Evolutionary conservation across 768 basidiomycete species (phyloP).

Genomic region (Kwoniella heveanensis): DNA sequence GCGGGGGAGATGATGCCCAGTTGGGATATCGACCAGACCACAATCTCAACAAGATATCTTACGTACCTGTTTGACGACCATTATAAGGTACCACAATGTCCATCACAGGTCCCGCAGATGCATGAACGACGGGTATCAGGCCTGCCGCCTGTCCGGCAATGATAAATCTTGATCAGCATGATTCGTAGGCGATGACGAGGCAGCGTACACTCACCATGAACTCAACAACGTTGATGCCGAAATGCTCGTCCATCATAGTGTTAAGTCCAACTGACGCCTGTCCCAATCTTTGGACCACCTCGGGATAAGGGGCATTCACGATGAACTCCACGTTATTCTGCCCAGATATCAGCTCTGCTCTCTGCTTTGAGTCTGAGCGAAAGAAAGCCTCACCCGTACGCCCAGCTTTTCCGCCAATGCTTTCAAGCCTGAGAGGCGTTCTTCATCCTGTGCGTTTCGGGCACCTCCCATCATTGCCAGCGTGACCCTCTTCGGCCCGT

Average conservation of each 20-base stretch:
- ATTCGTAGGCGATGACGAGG: too few relatives aligned
- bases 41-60: too few relatives aligned
- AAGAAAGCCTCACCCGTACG: slow-evolving; percentile 62
- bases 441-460: slow-evolving; percentile 74
- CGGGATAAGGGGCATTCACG: slow-evolving; percentile 77
- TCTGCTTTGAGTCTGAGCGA: slow-evolving; percentile 3
- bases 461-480: slow-evolving; percentile 82
- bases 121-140: slow-evolving; percentile 85
- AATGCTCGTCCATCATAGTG: slow-evolving; percentile 98
- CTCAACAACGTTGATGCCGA: slow-evolving; percentile 96
- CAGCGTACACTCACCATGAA: slow-evolving; percentile 74
- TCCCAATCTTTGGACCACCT: slow-evolving; percentile 71
- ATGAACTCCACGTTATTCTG: slow-evolving; percentile 75
- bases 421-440: slow-evolving; percentile 67
- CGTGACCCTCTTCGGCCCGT: slow-evolving; percentile 56
- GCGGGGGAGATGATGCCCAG: too few relatives aligned
- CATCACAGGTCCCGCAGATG: slow-evolving; percentile 84
- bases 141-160: slow-evolving; percentile 79
- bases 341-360: background rate
- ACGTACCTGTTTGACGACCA: slow-evolving; percentile 68
- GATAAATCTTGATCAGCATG: too few relatives aligned
- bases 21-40: too few relatives aligned
- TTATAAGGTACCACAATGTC: slow-evolving; percentile 86
- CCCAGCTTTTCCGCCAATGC: slow-evolving; percentile 65
- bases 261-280: slow-evolving; percentile 80